Percentiles rank a stretch among this genome's conserved stretches.
Evolutionary conservation across 495 filamentous ascomycete species (phyloP).

Genomic region (Aspergillus avenaceus): DNA sequence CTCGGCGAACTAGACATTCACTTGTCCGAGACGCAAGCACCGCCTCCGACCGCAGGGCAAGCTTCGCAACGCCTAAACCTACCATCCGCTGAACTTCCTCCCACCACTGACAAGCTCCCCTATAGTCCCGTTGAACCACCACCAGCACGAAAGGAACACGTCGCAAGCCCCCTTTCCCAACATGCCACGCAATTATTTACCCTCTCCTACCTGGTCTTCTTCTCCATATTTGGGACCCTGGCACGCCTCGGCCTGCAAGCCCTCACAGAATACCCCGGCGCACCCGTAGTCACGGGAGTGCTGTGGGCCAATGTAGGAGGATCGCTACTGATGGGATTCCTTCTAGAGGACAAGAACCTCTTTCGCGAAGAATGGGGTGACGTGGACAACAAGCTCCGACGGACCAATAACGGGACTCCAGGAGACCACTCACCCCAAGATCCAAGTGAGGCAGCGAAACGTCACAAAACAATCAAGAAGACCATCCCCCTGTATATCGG

Average conservation of each 20-base stretch:
- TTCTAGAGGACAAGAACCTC: conserved; percentile 72
- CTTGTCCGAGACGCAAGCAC: conserved; percentile 7
- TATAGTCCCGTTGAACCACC: conserved; percentile 6
- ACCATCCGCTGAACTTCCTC: conserved; percentile 7
- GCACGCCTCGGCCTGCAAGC: conserved; percentile 78
- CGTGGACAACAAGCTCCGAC: not conserved
- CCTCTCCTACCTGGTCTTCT: conserved; percentile 76
- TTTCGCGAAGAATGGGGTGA: conserved; percentile 65
- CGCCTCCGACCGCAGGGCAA: conserved; percentile 10
- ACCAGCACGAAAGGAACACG: conserved; percentile 3
- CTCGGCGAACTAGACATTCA: not conserved
- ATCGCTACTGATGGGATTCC: conserved; percentile 78
- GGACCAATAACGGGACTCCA: not conserved
- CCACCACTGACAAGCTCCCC: conserved; percentile 11
- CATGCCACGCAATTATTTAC: conserved; percentile 71
- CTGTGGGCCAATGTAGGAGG: conserved; percentile 93
- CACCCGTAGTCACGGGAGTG: conserved; percentile 67
- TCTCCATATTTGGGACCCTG: conserved; percentile 83
- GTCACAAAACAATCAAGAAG: conserved; percentile 63
- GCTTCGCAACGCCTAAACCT: conserved; percentile 13
- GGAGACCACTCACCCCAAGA: conserved; percentile 20
- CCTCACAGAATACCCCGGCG: conserved; percentile 74
- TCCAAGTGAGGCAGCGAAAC: conserved; percentile 31
- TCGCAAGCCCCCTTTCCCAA: conserved; percentile 37
- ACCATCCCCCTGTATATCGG: conserved; percentile 88